Evolutionary conservation across 495 filamentous ascomycete species (phyloP), one percentile per base, ranked within the genome.

Genomic region (Immersiella caudata): DNA sequence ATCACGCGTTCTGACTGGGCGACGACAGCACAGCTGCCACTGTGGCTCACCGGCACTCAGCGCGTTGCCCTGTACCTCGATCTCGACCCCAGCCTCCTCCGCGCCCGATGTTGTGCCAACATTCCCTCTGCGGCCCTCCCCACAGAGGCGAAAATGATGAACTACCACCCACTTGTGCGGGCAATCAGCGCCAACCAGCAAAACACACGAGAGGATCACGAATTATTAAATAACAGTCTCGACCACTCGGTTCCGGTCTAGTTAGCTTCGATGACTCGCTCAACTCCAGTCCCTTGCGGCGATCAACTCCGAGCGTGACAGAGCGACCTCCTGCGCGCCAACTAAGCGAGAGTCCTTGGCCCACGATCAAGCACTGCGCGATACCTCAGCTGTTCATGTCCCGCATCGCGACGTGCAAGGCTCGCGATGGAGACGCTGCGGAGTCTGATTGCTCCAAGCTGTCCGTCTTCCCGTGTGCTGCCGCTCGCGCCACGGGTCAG

Each of bases 211-310:
- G 52, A 69, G 73, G 71, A 63, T 71, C 67, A 56, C 60, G 56
- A 60, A 67, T 70, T 70, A 75, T 72, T 69, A 75, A 70, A 40
- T 71, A 58, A 24, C 36, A 64, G 67, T 29, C 68, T 66, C 58
- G 69, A 68, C 68, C 50, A 63, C 62, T 50, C 63, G 60, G 62
- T 27, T 61, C 21, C 22, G 36, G 21, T 16, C 20, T 16, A 52
- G 25, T 22, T 24, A 51, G 56, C 12, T n/a, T 4, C 26, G 24
- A 60, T 60, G 64, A 66, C 36, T 66, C 55, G 64, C n/a, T 33
- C 8, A 33, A 27, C 57, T 12, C 40, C 57, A 54, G 55, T 49
- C 55, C 64, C 55, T 51, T 66, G 56, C 24, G 64, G 35, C 24
- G 25, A 14, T 27, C 22, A 27, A 33, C 55, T 25, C 26, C 64